Base-by-base conservation (phyloP, 257 asterid species). In the Buddleja alternifolia region DNA sequence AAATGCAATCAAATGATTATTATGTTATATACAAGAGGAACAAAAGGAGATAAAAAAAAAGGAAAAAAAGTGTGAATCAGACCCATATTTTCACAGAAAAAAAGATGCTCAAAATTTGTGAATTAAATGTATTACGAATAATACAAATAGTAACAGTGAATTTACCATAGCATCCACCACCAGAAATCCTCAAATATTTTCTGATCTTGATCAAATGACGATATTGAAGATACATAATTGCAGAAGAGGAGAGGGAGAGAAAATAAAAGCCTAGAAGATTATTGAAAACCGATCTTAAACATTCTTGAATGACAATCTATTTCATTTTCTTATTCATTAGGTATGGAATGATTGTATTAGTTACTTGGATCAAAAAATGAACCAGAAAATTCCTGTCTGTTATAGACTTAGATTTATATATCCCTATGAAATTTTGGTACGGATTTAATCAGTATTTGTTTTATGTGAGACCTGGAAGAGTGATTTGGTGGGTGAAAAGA, bases 101-200 rank as follows among this genome's bases (percentile, higher is more conserved):
- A 8, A 41, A 7, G 46, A 7, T 41, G 3, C 14, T 41, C 14
- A 14, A 47, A 14, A 20, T 15, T 15, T 4, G 8, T 14, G 9
- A 4, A 47, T n/a, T 11, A 11, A 41, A 39, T 15, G 34, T 32
- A n/a, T n/a, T n/a, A n/a, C n/a, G n/a, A 46, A 7, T 32, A 8
- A 32, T 29, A 37, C 34, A 60, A 75, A 76, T 70, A 80, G 80
- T 62, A 60, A 77, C 82, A 80, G 82, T 80, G 47, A 34, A 16
- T 61, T 77, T 80, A 66, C 82, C 80, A 60, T 56, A 25, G 69
- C 75, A 60, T 25, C 25, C 34, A 65, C 19, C n/a, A 48, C 37
- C 58, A 66, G 23, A 56, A 54, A 59, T 45, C 46, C 53, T 51
- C 40, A 24, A 48, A 41, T 9, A 9, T 46, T 40, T 29, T n/a